A percentile compares a stretch with the other conserved stretches of the same genome.
Evolutionary conservation across 2,329 filamentous ascomycete genomes (phyloP).

Genomic region (Diplodia corticola): DNA sequence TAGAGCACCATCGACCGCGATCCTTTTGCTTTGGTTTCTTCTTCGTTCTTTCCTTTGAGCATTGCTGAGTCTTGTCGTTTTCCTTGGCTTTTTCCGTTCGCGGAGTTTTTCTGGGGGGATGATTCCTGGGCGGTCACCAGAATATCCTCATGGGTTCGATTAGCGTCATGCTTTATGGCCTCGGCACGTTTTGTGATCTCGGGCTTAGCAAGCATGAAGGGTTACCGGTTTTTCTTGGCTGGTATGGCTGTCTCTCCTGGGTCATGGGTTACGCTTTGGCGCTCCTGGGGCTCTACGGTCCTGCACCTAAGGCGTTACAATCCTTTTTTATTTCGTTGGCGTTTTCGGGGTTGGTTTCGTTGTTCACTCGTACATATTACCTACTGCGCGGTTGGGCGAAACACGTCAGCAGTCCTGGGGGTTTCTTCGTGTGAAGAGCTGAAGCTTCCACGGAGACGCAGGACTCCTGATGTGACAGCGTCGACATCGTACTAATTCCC

Average conservation of each 20-base stretch:
- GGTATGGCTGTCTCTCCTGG: slow-evolving; percentile 3
- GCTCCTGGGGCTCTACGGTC: neutral
- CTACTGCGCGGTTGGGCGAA: neutral
- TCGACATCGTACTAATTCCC: neutral
- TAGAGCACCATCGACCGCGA: slow-evolving; percentile 4
- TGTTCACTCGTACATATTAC: slow-evolving; percentile 11
- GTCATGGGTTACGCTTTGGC: slow-evolving; percentile 10
- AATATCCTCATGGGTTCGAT: slow-evolving; percentile 1
- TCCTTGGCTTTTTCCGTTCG: neutral
- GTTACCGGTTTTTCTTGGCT: slow-evolving; percentile 4
- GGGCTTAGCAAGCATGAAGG: slow-evolving; percentile 16
- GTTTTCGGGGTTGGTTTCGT: neutral
- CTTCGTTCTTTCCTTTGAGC: neutral
- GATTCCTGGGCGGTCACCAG: neutral
- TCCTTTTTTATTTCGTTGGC: neutral
- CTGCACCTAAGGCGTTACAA: neutral
- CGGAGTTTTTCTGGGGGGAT: slow-evolving; percentile 7
- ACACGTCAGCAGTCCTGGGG: neutral
- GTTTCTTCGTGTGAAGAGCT: neutral
- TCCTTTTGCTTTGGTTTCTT: neutral
- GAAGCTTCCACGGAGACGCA: neutral
- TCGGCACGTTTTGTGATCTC: slow-evolving; percentile 16
- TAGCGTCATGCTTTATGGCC: slow-evolving; percentile 9
- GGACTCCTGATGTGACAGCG: neutral
- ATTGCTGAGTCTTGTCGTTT: neutral